Percentiles rank a stretch among this genome's conserved stretches.
Conservation (phyloP, 2,329 filamentous ascomycete genomes). For the Paracorniculantispora psalliotae region DNA sequence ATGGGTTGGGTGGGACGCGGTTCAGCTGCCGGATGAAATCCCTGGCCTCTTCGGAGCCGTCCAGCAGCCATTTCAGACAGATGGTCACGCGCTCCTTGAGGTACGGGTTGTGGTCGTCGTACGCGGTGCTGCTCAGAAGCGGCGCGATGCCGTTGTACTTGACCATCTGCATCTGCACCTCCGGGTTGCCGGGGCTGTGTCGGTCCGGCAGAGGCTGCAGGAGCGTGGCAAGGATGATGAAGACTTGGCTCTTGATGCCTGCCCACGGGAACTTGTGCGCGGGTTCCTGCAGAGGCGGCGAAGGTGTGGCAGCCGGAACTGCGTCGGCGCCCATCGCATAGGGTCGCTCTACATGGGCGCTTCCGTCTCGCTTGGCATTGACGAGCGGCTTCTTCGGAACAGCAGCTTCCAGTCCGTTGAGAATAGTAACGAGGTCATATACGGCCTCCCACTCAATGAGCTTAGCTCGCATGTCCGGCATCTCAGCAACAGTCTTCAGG, state of each 20-base stretch:
- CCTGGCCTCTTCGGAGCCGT: conserved; percentile 69
- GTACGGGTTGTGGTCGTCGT: conserved; percentile 90
- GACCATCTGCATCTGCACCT: conserved; percentile 84
- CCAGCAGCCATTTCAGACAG: conserved; percentile 78
- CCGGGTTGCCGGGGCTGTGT: conserved; percentile 58
- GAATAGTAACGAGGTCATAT: conserved; percentile 80
- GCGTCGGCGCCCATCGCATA: conserved; percentile 39
- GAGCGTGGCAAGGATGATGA: conserved; percentile 82
- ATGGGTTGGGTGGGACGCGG: conserved; percentile 37
- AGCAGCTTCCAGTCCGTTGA: conserved; percentile 81
- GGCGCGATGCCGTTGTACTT: conserved; percentile 80
- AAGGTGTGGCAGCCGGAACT: conserved; percentile 35
- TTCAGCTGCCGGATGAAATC: conserved; percentile 64
- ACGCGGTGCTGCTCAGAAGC: conserved; percentile 81
- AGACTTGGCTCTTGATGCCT: conserved; percentile 85
- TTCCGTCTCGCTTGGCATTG: conserved; percentile 31
- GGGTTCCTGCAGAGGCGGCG: conserved; percentile 52
- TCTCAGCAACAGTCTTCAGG: conserved; percentile 82
- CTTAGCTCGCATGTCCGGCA: conserved; percentile 74
- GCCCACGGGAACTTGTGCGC: conserved; percentile 62
- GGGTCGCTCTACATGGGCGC: conserved; percentile 55
- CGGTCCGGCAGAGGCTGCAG: conserved; percentile 72
- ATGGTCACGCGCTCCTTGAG: conserved; percentile 88
- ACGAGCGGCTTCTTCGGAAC: conserved; percentile 77
- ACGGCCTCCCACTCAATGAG: conserved; percentile 89